Evolutionary conservation across 2,329 filamentous ascomycete genomes (phyloP).

Genomic region (Chaetomium globosum): DNA sequence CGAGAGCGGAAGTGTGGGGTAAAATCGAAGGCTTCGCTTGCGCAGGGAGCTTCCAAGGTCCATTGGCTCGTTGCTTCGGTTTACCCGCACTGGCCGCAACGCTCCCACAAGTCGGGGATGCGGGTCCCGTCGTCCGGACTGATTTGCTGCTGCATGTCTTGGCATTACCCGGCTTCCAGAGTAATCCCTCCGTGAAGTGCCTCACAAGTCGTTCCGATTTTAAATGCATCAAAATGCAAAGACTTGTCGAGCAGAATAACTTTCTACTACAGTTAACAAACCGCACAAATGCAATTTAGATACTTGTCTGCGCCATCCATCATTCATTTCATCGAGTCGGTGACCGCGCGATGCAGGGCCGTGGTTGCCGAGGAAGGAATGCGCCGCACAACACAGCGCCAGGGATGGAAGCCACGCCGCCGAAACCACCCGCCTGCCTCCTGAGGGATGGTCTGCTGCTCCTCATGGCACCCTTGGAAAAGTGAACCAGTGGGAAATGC

Average conservation of each 20-base stretch:
- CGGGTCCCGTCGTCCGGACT: slow-evolving; percentile 14
- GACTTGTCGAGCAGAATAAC: neutral
- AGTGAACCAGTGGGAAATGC: slow-evolving; percentile 18
- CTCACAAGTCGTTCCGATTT: neutral
- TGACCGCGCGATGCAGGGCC: slow-evolving; percentile 28
- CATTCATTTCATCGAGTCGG: neutral
- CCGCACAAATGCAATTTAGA: neutral
- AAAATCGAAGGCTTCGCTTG: slow-evolving; percentile 25
- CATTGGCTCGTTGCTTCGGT: slow-evolving; percentile 9
- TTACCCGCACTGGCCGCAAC: slow-evolving; percentile 23
- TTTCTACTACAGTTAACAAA: neutral
- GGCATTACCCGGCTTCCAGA: slow-evolving; percentile 5
- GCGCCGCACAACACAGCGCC: slow-evolving; percentile 1
- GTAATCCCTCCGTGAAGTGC: neutral
- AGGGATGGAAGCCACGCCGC: slow-evolving; percentile 14
- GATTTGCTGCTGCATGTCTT: slow-evolving; percentile 6
- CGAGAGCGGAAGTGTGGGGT: slow-evolving; percentile 34
- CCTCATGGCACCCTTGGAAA: slow-evolving; percentile 27
- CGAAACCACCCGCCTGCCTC: slow-evolving; percentile 20
- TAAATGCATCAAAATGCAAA: neutral
- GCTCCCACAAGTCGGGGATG: slow-evolving; percentile 10
- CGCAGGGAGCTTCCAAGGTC: slow-evolving; percentile 11
- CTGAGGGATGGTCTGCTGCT: slow-evolving; percentile 17
- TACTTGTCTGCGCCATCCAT: neutral
- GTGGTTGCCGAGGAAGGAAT: slow-evolving; percentile 27